Evolutionary conservation across 495 filamentous ascomycete genomes (phyloP).

Genomic region (Niebla homalea): DNA sequence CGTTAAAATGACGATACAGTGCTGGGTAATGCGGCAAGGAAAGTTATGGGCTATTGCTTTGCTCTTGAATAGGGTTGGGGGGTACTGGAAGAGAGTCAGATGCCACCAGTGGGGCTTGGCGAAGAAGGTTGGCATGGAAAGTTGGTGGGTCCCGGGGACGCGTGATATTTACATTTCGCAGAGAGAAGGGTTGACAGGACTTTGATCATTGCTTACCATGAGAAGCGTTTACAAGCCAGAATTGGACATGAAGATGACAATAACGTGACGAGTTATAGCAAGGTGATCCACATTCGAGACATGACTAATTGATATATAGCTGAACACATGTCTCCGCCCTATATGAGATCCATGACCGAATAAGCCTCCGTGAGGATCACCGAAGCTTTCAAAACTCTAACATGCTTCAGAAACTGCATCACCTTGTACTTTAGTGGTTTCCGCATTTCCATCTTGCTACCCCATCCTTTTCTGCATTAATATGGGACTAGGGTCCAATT

Average conservation of each 20-base stretch:
- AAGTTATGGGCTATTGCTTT: neutral
- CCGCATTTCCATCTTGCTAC: no score
- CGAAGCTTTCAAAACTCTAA: no score
- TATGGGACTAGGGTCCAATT: no score
- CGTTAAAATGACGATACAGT: neutral
- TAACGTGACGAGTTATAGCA: neutral
- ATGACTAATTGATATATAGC: no score
- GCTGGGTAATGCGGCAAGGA: neutral
- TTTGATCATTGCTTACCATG: neutral
- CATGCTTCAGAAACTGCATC: no score
- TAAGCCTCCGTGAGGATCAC: no score
- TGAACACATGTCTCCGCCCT: no score
- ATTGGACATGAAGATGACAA: neutral
- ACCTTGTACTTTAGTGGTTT: no score
- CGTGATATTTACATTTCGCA: neutral
- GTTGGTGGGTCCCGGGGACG: neutral
- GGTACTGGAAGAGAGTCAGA: constrained; percentile 3
- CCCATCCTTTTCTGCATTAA: no score
- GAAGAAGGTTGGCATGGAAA: neutral
- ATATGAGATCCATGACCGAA: no score
- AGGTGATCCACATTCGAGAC: no score
- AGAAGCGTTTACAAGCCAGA: neutral
- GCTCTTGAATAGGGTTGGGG: neutral
- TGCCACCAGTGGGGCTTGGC: neutral
- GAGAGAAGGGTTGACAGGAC: neutral